These are phyloP conservation scores for Hygrocybe coccinea DNA, from an alignment of 768 basidiomycete genomes.

Conservation along the genomic window DNA sequence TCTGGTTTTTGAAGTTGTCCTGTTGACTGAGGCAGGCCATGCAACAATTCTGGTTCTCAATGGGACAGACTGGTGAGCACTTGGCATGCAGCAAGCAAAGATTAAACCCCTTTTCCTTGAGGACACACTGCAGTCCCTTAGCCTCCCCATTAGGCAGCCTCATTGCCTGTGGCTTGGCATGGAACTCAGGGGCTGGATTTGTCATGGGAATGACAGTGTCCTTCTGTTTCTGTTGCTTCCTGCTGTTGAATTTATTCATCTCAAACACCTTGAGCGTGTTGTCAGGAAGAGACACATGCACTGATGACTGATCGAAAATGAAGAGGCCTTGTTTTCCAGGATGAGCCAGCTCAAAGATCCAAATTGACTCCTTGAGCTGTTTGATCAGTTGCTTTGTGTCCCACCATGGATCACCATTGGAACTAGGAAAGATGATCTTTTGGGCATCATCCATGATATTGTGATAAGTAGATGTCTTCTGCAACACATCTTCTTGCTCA, in stretches of 20 bases:
- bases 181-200: conserved; percentile 21
- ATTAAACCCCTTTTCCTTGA: conserved; percentile 27
- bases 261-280: conserved; percentile 33
- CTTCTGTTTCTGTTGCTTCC: conserved; percentile 24
- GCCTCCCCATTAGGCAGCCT: conserved; percentile 14
- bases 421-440: conserved; percentile 36
- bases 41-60: conserved; percentile 26
- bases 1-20: conserved; percentile 29
- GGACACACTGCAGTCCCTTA: conserved; percentile 32
- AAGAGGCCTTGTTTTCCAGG: conserved; percentile 31
- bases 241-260: conserved; percentile 29
- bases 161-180: conserved; percentile 13
- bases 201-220: conserved; percentile 27
- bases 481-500: conserved; percentile 30
- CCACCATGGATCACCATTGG: conserved; percentile 37
- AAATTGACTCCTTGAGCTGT: conserved; percentile 32
- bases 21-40: conserved; percentile 28
- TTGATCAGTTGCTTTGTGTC: conserved; percentile 31
- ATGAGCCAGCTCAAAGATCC: conserved; percentile 34
- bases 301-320: conserved; percentile 42
- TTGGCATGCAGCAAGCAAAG: conserved; percentile 18
- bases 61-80: conserved; percentile 18
- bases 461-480: too few species aligned
- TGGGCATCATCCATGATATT: conserved; percentile 26
- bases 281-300: conserved; percentile 29